A percentile compares a stretch with the other conserved stretches of the same genome.
These are phyloP conservation scores for Penicillium cataractarum DNA, from an alignment of 495 filamentous ascomycete species.

Conservation along the genomic window DNA sequence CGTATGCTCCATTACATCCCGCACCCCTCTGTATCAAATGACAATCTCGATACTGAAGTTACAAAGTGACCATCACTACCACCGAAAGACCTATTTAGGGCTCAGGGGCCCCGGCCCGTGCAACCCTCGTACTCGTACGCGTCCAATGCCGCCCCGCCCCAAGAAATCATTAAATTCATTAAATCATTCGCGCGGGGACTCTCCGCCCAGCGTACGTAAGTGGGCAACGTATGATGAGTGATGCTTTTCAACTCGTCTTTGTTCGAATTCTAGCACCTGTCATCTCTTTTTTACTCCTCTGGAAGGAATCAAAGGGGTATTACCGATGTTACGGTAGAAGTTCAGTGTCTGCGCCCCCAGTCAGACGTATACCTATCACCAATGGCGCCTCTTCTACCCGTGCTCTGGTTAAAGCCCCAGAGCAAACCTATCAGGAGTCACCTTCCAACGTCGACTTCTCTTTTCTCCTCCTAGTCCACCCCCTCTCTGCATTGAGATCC, in stretches of 20 bases:
- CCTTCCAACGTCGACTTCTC: too few species aligned
- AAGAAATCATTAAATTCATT: constrained; percentile 6
- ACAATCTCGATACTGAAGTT: not conserved
- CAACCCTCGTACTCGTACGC: constrained; percentile 35
- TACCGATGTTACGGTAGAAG: not conserved
- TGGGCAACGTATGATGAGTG: constrained; percentile 17
- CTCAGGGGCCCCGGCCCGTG: constrained; percentile 15
- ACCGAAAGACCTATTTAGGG: not conserved
- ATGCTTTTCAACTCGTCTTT: not conserved
- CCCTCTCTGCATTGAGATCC: not conserved
- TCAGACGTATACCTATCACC: not conserved
- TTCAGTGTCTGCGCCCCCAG: not conserved
- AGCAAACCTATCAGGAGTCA: too few species aligned
- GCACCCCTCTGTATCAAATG: not conserved
- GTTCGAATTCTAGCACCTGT: not conserved
- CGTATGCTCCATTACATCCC: not conserved
- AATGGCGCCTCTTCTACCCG: not conserved
- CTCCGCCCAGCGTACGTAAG: constrained; percentile 30
- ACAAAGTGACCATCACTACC: not conserved
- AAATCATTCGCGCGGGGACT: constrained; percentile 18
- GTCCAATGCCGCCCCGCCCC: constrained; percentile 32
- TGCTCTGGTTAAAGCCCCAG: not conserved
- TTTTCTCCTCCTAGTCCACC: not conserved
- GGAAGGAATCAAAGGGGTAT: too few species aligned
- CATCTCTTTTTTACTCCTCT: not conserved